Evolutionary conservation across 2,329 filamentous ascomycete species (phyloP).

Genomic region (Elsinoe necatrix): DNA sequence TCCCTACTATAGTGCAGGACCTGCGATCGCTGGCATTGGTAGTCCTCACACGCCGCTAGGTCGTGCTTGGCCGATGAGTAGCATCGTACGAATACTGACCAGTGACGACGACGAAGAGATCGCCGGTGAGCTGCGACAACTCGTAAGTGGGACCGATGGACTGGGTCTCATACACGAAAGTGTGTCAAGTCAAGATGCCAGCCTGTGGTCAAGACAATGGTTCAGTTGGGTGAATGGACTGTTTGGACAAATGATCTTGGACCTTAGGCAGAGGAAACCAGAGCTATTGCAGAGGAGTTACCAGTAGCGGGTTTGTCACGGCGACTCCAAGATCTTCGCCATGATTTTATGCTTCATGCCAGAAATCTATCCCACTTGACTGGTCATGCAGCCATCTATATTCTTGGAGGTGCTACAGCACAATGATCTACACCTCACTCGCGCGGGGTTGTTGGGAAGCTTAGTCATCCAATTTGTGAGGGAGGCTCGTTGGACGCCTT

Average conservation of each 20-base stretch:
- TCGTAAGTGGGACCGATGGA: conserved; percentile 41
- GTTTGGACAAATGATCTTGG: conserved; percentile 43
- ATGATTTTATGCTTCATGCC: no score
- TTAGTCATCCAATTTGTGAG: not conserved
- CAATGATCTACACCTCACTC: not conserved
- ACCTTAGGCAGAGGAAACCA: conserved; percentile 38
- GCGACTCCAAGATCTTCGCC: no score
- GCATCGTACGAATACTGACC: conserved; percentile 44
- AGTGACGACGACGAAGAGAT: conserved; percentile 41
- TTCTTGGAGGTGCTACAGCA: no score
- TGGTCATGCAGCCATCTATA: no score
- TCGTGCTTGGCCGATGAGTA: conserved; percentile 45
- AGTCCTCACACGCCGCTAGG: conserved; percentile 41
- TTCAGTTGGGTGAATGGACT: conserved; percentile 44
- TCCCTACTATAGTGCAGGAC: conserved; percentile 44
- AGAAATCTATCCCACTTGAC: no score
- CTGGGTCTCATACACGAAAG: conserved; percentile 46
- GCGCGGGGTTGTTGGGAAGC: not conserved
- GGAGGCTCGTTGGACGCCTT: not conserved
- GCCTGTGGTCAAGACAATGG: conserved; percentile 43
- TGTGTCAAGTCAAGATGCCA: conserved; percentile 40
- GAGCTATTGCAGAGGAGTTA: conserved; percentile 37
- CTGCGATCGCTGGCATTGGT: conserved; percentile 41
- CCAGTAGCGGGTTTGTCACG: no score
- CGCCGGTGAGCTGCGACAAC: conserved; percentile 34